phyloP scores from a whole-genome alignment of 306 rosid genomes.

The Oxytropis ochrocephala region DNA sequence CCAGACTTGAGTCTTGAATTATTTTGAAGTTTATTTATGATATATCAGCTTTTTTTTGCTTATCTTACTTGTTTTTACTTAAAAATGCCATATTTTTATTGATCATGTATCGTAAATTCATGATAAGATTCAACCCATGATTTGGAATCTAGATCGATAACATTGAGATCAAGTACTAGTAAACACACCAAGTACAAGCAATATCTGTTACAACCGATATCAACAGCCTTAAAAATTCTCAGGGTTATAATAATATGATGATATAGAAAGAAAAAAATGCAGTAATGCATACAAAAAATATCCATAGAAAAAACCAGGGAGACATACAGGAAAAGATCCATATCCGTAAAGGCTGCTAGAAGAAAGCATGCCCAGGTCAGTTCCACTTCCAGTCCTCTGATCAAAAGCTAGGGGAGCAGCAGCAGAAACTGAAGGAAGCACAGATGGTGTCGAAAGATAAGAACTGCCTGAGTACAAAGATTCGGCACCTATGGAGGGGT shows the following conservation, averaged over 20 bases:
- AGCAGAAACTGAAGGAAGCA: constrained; percentile 62
- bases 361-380: constrained; percentile 73
- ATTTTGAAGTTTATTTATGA: too few relatives aligned
- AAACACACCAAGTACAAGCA: neutral
- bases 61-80: too few relatives aligned
- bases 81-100: too few relatives aligned
- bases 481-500: constrained; percentile 48
- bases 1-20: too few relatives aligned
- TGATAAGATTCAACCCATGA: too few relatives aligned
- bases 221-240: neutral
- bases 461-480: constrained; percentile 53
- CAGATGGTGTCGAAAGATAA: constrained; percentile 57
- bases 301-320: neutral
- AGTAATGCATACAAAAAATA: too few relatives aligned
- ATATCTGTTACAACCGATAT: neutral
- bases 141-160: neutral
- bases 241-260: neutral
- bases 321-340: constrained; percentile 78
- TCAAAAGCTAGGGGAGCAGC: constrained; percentile 65
- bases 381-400: constrained; percentile 76
- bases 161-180: neutral
- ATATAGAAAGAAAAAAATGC: neutral
- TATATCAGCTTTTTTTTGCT: too few relatives aligned
- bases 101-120: too few relatives aligned
- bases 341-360: constrained; percentile 73